Evolutionary conservation across 768 basidiomycete genomes (phyloP).

Genomic region (Flagelloscypha sp.): DNA sequence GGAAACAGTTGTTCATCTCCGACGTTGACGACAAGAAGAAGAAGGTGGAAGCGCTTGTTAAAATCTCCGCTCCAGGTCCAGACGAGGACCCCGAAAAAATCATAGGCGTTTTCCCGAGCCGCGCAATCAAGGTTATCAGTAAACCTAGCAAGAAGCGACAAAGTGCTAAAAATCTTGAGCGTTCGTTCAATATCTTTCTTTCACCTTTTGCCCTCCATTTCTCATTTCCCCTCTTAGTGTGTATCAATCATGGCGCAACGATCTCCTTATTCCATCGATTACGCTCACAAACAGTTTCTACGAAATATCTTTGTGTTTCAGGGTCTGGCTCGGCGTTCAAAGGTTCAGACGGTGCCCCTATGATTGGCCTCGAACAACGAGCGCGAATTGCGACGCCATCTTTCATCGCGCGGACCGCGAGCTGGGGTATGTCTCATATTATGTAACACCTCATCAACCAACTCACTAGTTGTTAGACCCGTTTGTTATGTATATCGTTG

Average conservation of each 20-base stretch:
- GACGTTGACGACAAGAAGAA: constrained; percentile 94
- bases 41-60: constrained; percentile 89
- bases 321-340: constrained; percentile 88
- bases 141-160: constrained; percentile 97
- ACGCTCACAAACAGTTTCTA: constrained; percentile 91
- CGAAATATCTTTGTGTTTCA: constrained; percentile 93
- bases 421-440: constrained; percentile 60
- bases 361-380: constrained; percentile 73
- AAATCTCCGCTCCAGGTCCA: constrained; percentile 70
- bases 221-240: constrained; percentile 43
- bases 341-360: constrained; percentile 83
- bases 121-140: constrained; percentile 97
- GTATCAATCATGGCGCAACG: constrained; percentile 92
- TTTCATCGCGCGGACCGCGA: constrained; percentile 82
- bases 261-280: constrained; percentile 95
- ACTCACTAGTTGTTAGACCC: constrained; percentile 47
- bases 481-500: constrained; percentile 96
- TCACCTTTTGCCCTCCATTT: constrained; percentile 6
- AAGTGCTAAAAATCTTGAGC: constrained; percentile 85
- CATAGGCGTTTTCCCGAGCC: constrained; percentile 84
- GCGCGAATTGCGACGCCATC: constrained; percentile 68
- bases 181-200: constrained; percentile 43
- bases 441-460: constrained; percentile 4
- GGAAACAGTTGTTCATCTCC: constrained; percentile 91
- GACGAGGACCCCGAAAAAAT: constrained; percentile 78